Evolutionary conservation across 2,329 filamentous ascomycete genomes (phyloP).

Genomic region (Calonectria pseudoreteaudii): DNA sequence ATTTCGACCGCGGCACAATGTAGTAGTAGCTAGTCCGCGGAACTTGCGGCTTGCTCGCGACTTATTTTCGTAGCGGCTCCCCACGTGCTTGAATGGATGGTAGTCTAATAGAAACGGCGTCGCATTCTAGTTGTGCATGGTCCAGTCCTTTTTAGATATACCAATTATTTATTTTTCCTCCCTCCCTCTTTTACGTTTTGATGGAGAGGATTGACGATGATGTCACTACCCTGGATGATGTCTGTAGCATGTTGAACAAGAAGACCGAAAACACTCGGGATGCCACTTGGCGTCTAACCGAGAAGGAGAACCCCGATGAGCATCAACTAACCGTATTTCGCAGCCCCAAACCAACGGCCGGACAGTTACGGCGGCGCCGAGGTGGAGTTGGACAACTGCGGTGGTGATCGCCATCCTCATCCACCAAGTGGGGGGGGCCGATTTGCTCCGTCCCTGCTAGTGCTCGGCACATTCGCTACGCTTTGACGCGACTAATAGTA

Average conservation of each 20-base stretch:
- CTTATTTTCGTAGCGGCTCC: neutral
- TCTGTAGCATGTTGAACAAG: neutral
- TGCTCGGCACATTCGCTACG: neutral
- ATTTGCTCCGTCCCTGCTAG: neutral
- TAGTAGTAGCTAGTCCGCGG: neutral
- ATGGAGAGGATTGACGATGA: neutral
- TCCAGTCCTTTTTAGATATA: neutral
- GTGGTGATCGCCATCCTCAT: neutral
- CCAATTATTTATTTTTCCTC: too few species aligned
- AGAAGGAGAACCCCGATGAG: neutral
- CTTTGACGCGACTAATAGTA: neutral
- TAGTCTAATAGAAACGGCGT: neutral
- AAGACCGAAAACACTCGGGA: neutral
- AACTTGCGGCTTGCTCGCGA: neutral
- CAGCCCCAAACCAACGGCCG: neutral
- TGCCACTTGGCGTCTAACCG: neutral
- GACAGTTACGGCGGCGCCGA: neutral
- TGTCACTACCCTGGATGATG: neutral
- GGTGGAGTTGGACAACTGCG: neutral
- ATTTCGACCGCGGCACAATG: neutral
- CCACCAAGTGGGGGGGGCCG: neutral
- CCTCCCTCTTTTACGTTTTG: neutral
- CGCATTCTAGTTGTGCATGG: neutral
- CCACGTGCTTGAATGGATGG: neutral
- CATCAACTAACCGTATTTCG: neutral